Evolutionary conservation across 352 stramenopile genomes (phyloP), one percentile per base, ranked within the genome.

Genomic region (Plasmopara viticola): DNA sequence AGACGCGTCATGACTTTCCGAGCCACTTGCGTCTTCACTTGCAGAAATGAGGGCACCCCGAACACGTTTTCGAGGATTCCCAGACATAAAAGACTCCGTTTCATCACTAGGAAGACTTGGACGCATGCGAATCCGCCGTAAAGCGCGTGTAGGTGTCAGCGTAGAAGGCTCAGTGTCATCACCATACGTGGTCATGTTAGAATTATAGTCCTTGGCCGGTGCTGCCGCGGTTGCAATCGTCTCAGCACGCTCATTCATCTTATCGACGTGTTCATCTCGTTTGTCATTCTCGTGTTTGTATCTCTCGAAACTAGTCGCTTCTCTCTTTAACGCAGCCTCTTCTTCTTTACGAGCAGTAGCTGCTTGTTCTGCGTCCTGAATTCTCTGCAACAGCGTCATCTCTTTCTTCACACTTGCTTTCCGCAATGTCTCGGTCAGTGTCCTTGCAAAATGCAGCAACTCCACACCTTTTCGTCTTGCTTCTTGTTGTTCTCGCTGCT

Each of bases 331-430:
- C 1, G 20, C 20, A 25, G 45, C 14, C n/a, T 60, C 25, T 13
- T 62, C 33, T 12, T 64, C 57, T n/a, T 59, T 60, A 35, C 54
- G 46, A 50, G 42, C 43, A 14, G 52, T 37, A 40, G 53, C 52
- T 25, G 51, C 47, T 45, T 64, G 35, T 49, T 70, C 40, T 34
- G 48, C 51, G 44, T 60, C 48, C 6, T 58, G 41, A 40, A 67
- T 74, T 51, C 76, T 74, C 42, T 79, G 53, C 60, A 86, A 49
- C 38, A 89, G 49, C 6, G 56, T 61, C 6, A 68, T 67, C 44
- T 90, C 80, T 43, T 86, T 84, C 65, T 84, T 82, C 10, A 80
- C 41, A 41, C 78, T 87, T 14, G 74, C 72, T 52, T 88, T 84
- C 0, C 76, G 71, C 17, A 90, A 47, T 15, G 80, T 89, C 48